Conservation (phyloP, 1,284 basidiomycete genomes). For the Pholiota adiposa region DNA sequence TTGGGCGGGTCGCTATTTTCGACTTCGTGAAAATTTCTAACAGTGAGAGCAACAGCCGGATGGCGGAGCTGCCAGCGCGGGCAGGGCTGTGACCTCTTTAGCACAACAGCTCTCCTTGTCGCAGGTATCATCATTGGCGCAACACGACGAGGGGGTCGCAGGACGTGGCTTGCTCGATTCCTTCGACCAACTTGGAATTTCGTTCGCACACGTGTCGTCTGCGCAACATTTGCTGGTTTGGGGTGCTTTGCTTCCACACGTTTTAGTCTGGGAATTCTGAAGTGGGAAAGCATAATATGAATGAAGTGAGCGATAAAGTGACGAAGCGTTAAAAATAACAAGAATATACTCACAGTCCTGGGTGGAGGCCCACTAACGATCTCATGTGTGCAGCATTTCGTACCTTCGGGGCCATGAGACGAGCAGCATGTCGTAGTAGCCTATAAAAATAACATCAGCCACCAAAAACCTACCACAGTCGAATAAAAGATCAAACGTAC, state of each 20-base stretch:
- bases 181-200: background rate
- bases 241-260: background rate
- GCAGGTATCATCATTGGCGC: background rate
- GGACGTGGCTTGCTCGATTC: background rate
- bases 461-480: background rate
- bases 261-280: background rate
- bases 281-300: background rate
- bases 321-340: background rate
- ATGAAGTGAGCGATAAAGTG: background rate
- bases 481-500: background rate
- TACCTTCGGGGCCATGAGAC: background rate
- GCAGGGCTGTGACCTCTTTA: too few relatives aligned
- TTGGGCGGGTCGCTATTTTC: too few relatives aligned
- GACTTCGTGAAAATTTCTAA: too few relatives aligned
- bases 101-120: too few relatives aligned
- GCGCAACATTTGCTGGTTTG: background rate
- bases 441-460: background rate
- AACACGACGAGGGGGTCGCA: background rate
- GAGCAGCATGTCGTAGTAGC: background rate
- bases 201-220: background rate
- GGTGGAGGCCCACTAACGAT: background rate
- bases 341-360: background rate
- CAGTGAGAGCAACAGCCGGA: too few relatives aligned
- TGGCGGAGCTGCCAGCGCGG: too few relatives aligned
- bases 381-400: background rate